Evolutionary conservation across 768 basidiomycete species (phyloP).

Genomic region (Dentipellis sp.): DNA sequence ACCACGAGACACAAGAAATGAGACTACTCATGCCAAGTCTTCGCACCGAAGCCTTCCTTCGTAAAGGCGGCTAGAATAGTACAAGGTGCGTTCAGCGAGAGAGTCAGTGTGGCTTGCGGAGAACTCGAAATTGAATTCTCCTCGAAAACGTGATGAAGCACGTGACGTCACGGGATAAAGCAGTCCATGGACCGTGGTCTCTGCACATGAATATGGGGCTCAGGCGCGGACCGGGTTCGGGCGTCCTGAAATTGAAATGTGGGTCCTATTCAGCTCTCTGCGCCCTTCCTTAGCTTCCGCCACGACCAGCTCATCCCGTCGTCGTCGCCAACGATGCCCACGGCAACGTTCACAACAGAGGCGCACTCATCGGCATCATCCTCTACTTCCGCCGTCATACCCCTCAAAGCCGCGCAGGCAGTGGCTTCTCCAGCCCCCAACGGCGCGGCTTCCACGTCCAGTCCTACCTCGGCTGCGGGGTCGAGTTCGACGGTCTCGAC

Average conservation of each 20-base stretch:
- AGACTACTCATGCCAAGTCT: conserved; percentile 50
- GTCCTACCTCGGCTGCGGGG: conserved; percentile 18
- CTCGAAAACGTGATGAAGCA: neutral
- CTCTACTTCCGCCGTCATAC: neutral
- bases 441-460: neutral
- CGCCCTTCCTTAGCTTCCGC: neutral
- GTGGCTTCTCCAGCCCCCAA: neutral
- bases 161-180: neutral
- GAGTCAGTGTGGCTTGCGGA: too few relatives aligned
- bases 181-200: neutral
- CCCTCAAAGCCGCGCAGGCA: conserved; percentile 1
- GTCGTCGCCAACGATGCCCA: conserved; percentile 7
- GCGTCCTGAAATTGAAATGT: neutral
- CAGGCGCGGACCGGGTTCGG: neutral
- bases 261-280: neutral
- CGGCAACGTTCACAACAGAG: conserved; percentile 6
- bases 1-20: conserved; percentile 66
- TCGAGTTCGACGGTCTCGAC: conserved; percentile 26
- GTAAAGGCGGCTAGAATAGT: neutral
- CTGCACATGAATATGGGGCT: neutral
- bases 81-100: neutral
- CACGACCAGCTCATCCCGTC: neutral
- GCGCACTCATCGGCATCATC: neutral
- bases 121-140: neutral
- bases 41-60: neutral